Conservation (phyloP, 2,329 filamentous ascomycete species). For the Epichloe sylvatica region DNA sequence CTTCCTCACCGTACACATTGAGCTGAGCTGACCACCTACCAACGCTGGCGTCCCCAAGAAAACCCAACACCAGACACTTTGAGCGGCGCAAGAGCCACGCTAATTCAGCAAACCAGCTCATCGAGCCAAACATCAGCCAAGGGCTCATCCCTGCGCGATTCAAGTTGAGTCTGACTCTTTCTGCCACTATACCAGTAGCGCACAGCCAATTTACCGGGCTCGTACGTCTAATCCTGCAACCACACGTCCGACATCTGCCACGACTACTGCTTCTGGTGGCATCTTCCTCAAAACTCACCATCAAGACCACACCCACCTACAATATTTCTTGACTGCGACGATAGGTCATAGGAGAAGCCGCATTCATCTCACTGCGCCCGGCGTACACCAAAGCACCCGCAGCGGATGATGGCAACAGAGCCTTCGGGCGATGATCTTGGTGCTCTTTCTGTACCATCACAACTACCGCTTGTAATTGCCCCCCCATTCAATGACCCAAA, state of each 20-base stretch:
- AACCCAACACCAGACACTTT: background rate
- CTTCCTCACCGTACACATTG: background rate
- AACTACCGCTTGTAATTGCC: constrained; percentile 28
- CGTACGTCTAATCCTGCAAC: background rate
- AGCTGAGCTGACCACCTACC: constrained; percentile 12
- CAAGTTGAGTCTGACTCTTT: background rate
- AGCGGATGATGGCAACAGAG: constrained; percentile 53
- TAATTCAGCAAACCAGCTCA: background rate
- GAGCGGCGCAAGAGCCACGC: constrained; percentile 1
- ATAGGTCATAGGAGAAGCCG: constrained; percentile 2
- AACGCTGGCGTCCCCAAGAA: constrained; percentile 7
- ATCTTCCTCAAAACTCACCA: background rate
- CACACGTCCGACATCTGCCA: background rate
- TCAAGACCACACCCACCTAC: background rate
- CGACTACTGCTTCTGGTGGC: background rate
- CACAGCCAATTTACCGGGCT: background rate
- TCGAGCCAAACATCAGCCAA: background rate
- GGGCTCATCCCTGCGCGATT: background rate
- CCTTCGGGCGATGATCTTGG: constrained; percentile 38
- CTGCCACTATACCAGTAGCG: background rate
- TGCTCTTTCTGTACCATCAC: constrained; percentile 37
- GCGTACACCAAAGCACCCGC: constrained; percentile 13
- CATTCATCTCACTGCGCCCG: constrained; percentile 17
- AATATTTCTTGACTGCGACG: constrained; percentile 8
- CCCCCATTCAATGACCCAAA: background rate